Conservation (phyloP, 495 filamentous ascomycete species). For the Glonium stellatum region DNA sequence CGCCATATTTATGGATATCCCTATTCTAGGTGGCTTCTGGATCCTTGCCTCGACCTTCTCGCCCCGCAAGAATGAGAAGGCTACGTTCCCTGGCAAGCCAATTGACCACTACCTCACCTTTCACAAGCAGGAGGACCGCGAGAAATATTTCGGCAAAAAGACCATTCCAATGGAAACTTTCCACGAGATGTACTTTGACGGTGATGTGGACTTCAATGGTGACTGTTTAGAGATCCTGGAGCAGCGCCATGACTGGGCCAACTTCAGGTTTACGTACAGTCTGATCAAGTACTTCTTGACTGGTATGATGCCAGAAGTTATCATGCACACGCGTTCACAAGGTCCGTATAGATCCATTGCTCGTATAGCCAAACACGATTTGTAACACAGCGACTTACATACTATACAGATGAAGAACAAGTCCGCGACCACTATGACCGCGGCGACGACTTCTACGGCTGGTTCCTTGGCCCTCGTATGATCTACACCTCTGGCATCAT, state of each 20-base stretch:
- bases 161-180: conserved; percentile 85
- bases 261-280: conserved; percentile 66
- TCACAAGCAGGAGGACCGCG: conserved; percentile 63
- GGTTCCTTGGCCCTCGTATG: conserved; percentile 87
- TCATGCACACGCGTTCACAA: conserved; percentile 73
- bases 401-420: conserved; percentile 71
- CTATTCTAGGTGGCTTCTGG: conserved; percentile 69
- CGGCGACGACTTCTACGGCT: conserved; percentile 82
- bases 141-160: conserved; percentile 66
- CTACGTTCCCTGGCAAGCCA: conserved; percentile 63
- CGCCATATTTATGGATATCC: conserved; percentile 54
- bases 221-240: conserved; percentile 73
- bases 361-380: not conserved
- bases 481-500: conserved; percentile 83
- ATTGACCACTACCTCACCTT: conserved; percentile 82
- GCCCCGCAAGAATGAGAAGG: conserved; percentile 74
- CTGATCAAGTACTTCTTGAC: conserved; percentile 66
- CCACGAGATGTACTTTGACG: conserved; percentile 84
- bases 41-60: conserved; percentile 55
- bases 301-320: conserved; percentile 64
- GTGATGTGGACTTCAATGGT: conserved; percentile 78
- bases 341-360: conserved; percentile 37
- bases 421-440: conserved; percentile 82
- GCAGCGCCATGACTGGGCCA: conserved; percentile 83
- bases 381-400: not conserved